Conservation (phyloP, 805 yeast species). For the Kodamaea laetipori region DNA sequence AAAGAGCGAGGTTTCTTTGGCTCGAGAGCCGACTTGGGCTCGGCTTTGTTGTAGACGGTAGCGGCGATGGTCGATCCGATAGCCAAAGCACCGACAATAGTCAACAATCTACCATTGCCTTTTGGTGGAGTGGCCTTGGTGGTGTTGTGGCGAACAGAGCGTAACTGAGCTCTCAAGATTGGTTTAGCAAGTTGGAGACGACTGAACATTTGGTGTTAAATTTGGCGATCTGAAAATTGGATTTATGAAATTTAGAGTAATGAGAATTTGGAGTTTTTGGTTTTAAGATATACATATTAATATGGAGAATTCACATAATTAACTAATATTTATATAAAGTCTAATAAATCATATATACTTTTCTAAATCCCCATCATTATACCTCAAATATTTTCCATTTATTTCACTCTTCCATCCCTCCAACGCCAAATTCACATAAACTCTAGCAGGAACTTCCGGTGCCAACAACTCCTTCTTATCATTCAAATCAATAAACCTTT, state of each 20-base stretch:
- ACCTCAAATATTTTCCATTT: conserved; percentile 71
- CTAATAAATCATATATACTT: no score
- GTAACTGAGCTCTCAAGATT: conserved; percentile 3
- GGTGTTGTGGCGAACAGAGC: conserved; percentile 18
- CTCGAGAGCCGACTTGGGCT: conserved; percentile 50
- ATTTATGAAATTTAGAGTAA: not conserved
- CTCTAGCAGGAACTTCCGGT: conserved; percentile 71
- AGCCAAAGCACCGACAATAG: conserved; percentile 49
- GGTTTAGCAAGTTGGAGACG: conserved; percentile 8
- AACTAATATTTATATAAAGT: no score
- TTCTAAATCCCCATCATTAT: conserved; percentile 41
- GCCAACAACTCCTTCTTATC: conserved; percentile 56
- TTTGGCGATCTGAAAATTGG: no score
- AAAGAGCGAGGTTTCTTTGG: conserved; percentile 48
- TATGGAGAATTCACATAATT: no score
- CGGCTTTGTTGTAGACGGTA: conserved; percentile 42
- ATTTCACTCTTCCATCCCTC: conserved; percentile 56
- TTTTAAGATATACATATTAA: no score
- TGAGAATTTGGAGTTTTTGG: no score
- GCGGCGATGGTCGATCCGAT: conserved; percentile 50
- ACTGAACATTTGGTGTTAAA: conserved; percentile 8
- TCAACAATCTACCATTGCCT: conserved; percentile 28
- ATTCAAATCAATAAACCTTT: conserved; percentile 67
- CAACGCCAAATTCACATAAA: conserved; percentile 67
- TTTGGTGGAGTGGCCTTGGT: conserved; percentile 17